Base-by-base conservation (phyloP, 2,329 filamentous ascomycete genomes). In the Cercospora canescens region DNA sequence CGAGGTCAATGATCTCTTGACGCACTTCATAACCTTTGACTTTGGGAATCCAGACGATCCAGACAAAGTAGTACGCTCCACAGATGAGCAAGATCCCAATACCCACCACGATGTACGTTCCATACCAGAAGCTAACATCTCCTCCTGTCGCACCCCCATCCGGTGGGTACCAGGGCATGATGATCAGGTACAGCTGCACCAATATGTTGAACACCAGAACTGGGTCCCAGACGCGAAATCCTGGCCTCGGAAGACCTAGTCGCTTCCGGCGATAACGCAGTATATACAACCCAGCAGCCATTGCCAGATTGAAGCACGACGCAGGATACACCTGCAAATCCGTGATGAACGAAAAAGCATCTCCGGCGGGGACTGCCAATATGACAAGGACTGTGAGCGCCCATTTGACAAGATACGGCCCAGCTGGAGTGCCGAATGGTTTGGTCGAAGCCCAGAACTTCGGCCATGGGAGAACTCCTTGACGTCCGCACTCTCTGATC, bases 81-180 rank as follows among this genome's bases (percentile, higher is more conserved):
- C 87, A 90, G 0, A 82, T 60, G n/a, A 85, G 86, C 81, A 80
- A 88, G 86, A 91, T 84, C 24, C 76, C 88, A 64, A 92, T 83
- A 0, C 89, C 89, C 0, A 87, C 84, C 0, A 88, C 85, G 21
- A 85, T 84, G 70, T 92, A 91, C 0, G 89, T 91, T 1, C 83
- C 89, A 69, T 92, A 93, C 86, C 87, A 92, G 76, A 93, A 92
- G 61, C 85, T 89, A 1, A 91, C 89, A 63, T 89, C 86, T 0
- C 89, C 89, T 0, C 84, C 86, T 35, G 85, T 83, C 0, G 80
- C 79, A 0, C 89, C 89, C 0, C 80, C 83, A 0, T 81, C 80
- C 0, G 90, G 90, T 1, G 89, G 90, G 69, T 88, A 89, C 90
- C 89, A 92, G 0, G 90, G 89, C 83, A 91, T 90, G 16, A 88